Evolutionary conservation across 306 rosid genomes (phyloP).

Genomic region (Cotoneaster glaucophyllus): DNA sequence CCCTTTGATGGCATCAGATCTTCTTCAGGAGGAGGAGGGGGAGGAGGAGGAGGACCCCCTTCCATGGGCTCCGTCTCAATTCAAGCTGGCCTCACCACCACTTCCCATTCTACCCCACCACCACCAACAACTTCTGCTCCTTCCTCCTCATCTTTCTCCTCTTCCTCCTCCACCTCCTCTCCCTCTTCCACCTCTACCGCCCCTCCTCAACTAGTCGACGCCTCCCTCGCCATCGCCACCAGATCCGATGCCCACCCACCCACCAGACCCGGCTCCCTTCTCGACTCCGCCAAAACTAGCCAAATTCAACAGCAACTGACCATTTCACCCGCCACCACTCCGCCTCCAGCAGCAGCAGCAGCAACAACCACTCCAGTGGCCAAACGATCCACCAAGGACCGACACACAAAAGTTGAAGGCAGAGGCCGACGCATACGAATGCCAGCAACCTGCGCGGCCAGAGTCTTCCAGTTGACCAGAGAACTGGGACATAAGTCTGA

Average conservation of each 20-base stretch:
- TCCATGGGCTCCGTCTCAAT: slow-evolving; percentile 66
- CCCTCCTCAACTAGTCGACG: slow-evolving; percentile 50
- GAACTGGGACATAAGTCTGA: slow-evolving; percentile 88
- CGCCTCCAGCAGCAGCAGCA: not conserved
- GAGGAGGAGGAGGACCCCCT: slow-evolving; percentile 18
- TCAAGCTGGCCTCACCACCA: slow-evolving; percentile 32
- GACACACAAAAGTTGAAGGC: slow-evolving; percentile 89
- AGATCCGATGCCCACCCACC: slow-evolving; percentile 50
- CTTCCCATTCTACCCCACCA: not conserved
- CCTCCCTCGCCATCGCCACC: slow-evolving; percentile 85
- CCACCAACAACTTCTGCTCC: slow-evolving; percentile 5
- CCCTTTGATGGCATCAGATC: slow-evolving; percentile 62
- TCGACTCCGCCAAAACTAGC: slow-evolving; percentile 26
- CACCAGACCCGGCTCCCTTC: slow-evolving; percentile 17
- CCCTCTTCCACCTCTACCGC: slow-evolving; percentile 29
- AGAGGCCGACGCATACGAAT: slow-evolving; percentile 89
- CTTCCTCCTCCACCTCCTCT: slow-evolving; percentile 29
- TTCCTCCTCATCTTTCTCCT: not conserved
- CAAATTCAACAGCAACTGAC: slow-evolving; percentile 21
- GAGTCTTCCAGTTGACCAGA: slow-evolving; percentile 81
- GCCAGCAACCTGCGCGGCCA: slow-evolving; percentile 92
- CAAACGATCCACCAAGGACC: slow-evolving; percentile 79
- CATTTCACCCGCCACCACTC: slow-evolving; percentile 1
- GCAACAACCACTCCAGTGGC: slow-evolving; percentile 12
- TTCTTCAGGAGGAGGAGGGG: not conserved